Base-by-base conservation (phyloP, 495 filamentous ascomycete species). In the Xylaria longipes region DNA sequence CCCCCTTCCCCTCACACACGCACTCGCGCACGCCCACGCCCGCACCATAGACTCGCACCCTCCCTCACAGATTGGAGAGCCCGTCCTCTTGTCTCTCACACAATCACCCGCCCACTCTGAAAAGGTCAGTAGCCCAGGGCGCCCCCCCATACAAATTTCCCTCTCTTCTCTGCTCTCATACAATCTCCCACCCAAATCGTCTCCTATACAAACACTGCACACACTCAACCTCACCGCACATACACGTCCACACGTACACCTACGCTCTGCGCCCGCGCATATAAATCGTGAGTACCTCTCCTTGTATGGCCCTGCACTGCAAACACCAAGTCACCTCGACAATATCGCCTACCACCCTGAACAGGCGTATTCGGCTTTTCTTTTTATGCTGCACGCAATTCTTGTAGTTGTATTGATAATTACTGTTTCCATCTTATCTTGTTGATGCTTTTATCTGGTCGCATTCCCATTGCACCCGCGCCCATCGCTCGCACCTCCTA, bases 31-130 rank as follows among this genome's bases (percentile, higher is more conserved):
- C 58, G 46, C 58, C 43, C 58, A n/a, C n/a, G 58, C 67, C 35
- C 22, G 46, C 66, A 69, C 48, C 35, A 41, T 52, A 50, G 56
- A 31, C 71, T 71, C 70, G 73, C 73, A 77, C 77, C 77, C 77
- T 79, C 75, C 77, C 77, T 79, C 76, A 76, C 75, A 77, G 76
- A 76, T 79, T 82, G 74, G 75, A 75, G 73, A 63, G 75, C 71
- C 66, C 73, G 70, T 73, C 73, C 73, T 77, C 77, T 79, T 72
- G 73, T 81, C 78, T 76, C 77, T 79, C 81, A 77, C 82, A 83
- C 84, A 87, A 86, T 84, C 83, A 85, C 84, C 80, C 82, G 82
- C 82, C 80, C 84, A 85, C 87, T 88, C 86, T 89, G 88, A 89
- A 89, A 88, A 87, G 84, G 83, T 82, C 65, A 75, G 75, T 79